phyloP scores from a whole-genome alignment of 352 stramenopile genomes.

The Phytophthora fragariae region DNA sequence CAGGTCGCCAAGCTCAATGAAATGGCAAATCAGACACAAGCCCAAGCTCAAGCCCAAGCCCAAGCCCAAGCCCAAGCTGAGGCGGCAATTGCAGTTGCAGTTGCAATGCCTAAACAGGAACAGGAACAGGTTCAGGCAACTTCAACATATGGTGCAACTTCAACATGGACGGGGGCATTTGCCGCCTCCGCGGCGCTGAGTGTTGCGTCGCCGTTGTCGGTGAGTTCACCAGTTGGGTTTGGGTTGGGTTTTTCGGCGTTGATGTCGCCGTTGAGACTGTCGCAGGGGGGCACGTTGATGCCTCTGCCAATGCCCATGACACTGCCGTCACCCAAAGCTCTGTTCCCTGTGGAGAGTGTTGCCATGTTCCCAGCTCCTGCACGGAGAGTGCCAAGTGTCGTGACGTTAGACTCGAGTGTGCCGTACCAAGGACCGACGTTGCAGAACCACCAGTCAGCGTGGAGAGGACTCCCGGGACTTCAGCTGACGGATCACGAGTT shows the following conservation, averaged over 20 bases:
- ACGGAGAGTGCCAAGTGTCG: not conserved
- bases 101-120: not conserved
- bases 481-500: slow-evolving; percentile 41
- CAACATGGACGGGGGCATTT: slow-evolving; percentile 13
- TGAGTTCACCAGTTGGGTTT: slow-evolving; percentile 40
- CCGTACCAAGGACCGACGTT: slow-evolving; percentile 38
- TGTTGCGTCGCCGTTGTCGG: slow-evolving; percentile 45
- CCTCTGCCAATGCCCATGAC: slow-evolving; percentile 26
- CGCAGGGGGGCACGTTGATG: slow-evolving; percentile 6
- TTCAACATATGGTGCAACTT: not conserved
- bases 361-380: not conserved
- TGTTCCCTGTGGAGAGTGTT: slow-evolving; percentile 38
- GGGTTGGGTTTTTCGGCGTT: slow-evolving; percentile 21
- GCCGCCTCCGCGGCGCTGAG: slow-evolving; percentile 7
- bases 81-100: slow-evolving; percentile 3
- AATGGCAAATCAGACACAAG: slow-evolving; percentile 13
- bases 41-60: no score
- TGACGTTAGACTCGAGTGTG: slow-evolving; percentile 10
- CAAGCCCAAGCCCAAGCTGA: no score
- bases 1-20: slow-evolving; percentile 58
- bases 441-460: slow-evolving; percentile 70
- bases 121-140: slow-evolving; percentile 5
- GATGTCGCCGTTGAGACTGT: slow-evolving; percentile 32
- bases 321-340: slow-evolving; percentile 22
- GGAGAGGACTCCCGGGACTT: slow-evolving; percentile 51